Percentiles rank a stretch among this genome's conserved stretches.
phyloP scores from a whole-genome alignment of 208 protist species.

The Leishmania braziliensis region DNA sequence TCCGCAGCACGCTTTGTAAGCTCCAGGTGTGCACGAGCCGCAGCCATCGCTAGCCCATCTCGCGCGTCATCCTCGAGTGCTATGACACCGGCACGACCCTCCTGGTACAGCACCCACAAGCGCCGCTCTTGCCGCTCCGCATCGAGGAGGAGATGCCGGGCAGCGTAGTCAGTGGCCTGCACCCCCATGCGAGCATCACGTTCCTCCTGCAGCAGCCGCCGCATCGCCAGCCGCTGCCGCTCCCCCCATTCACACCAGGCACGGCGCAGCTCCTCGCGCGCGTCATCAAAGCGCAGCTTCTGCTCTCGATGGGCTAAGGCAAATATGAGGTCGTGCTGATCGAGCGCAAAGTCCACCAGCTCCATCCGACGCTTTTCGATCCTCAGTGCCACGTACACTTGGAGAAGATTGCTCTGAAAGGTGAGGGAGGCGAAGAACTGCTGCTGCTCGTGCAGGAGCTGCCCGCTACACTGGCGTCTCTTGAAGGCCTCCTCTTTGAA shows the following conservation, averaged over 20 bases:
- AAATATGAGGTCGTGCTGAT: conserved; percentile 61
- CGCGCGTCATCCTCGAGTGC: conserved; percentile 24
- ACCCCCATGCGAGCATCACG: conserved; percentile 45
- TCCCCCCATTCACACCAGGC: conserved; percentile 31
- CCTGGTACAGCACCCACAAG: conserved; percentile 13
- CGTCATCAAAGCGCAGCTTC: conserved; percentile 14
- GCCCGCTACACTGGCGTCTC: conserved; percentile 35
- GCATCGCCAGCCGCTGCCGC: conserved; percentile 24
- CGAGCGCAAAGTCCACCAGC: conserved; percentile 45
- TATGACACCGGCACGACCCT: conserved; percentile 16
- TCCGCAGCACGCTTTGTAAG: conserved; percentile 22
- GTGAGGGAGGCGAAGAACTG: conserved; percentile 25
- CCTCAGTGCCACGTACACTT: conserved; percentile 49
- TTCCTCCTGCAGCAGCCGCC: conserved; percentile 43
- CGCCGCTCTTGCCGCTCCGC: conserved; percentile 7
- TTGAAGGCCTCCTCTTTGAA: conserved; percentile 47
- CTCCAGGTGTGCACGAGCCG: conserved; percentile 27
- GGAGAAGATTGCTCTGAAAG: conserved; percentile 30
- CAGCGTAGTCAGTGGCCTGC: conserved; percentile 33
- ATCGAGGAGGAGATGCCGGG: neutral
- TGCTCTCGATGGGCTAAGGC: conserved; percentile 30
- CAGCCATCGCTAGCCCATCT: conserved; percentile 20
- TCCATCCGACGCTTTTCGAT: conserved; percentile 44
- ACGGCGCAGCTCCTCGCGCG: conserved; percentile 14
- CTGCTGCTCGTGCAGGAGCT: conserved; percentile 24